Percentiles rank a stretch among this genome's conserved stretches.
phyloP scores from a whole-genome alignment of 768 basidiomycete species.

The Lactarius tabidus region DNA sequence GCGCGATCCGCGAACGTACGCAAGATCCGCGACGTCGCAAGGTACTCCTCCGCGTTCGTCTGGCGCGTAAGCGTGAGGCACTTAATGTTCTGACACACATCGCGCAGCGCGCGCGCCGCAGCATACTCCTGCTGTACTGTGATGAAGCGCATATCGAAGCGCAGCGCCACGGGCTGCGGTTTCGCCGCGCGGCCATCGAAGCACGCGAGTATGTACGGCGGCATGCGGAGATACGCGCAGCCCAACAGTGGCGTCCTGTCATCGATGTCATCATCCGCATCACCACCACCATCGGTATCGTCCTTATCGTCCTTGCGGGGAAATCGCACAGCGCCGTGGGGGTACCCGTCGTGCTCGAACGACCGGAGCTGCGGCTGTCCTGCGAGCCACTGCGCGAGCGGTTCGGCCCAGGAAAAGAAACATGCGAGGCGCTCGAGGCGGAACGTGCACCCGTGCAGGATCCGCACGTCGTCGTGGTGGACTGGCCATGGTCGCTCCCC shows the following conservation, averaged over 20 bases:
- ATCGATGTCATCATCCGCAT: too few species aligned
- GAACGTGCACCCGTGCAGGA: slow-evolving; percentile 18
- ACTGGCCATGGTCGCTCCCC: slow-evolving; percentile 12
- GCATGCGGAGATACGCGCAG: slow-evolving; percentile 14
- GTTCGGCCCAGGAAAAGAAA: slow-evolving; percentile 13
- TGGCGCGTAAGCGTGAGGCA: slow-evolving; percentile 16
- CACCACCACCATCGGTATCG: too few species aligned
- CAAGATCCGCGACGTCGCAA: slow-evolving; percentile 18
- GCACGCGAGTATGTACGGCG: slow-evolving; percentile 17
- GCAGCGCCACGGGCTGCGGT: slow-evolving; percentile 10
- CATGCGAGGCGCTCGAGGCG: slow-evolving; percentile 16
- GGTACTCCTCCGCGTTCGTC: slow-evolving; percentile 10
- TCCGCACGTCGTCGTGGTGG: slow-evolving; percentile 5
- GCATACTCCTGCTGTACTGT: slow-evolving; percentile 13
- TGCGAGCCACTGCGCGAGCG: slow-evolving; percentile 11
- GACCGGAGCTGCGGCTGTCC: slow-evolving; percentile 16
- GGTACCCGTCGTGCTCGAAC: slow-evolving; percentile 18
- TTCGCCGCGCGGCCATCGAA: slow-evolving; percentile 1
- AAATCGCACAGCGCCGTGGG: background rate
- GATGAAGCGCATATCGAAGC: slow-evolving; percentile 17
- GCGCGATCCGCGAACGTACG: slow-evolving; percentile 13
- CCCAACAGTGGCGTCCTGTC: background rate
- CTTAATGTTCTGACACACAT: slow-evolving; percentile 9
- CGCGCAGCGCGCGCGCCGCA: slow-evolving; percentile 3
- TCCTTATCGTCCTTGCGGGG: too few species aligned